Percentiles rank a stretch among this genome's conserved stretches.
These are phyloP conservation scores for Pseudocercospora fuligena DNA, from an alignment of 2,329 filamentous ascomycete genomes.

Conservation along the genomic window DNA sequence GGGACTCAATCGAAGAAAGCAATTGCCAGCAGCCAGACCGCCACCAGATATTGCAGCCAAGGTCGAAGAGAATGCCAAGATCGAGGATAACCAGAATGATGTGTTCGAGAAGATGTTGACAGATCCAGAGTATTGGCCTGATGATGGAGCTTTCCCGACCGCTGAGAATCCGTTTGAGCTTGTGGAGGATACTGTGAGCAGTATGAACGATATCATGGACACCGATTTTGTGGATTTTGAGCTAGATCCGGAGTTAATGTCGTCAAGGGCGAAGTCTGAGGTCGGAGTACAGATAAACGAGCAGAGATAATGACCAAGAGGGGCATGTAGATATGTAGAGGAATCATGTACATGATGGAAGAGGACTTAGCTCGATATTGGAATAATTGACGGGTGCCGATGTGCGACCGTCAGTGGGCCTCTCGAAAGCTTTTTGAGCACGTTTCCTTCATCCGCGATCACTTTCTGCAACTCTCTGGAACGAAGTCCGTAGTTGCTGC, in stretches of 20 bases:
- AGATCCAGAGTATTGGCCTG: slow-evolving; percentile 20
- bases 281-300: not conserved
- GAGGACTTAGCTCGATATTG: not conserved
- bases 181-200: slow-evolving; percentile 4
- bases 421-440: no score
- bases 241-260: not conserved
- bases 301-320: not conserved
- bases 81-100: slow-evolving; percentile 9
- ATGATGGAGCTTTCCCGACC: slow-evolving; percentile 11
- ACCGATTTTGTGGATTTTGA: not conserved
- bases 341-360: not conserved
- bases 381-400: not conserved
- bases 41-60: slow-evolving; percentile 14
- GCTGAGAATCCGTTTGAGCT: slow-evolving; percentile 2
- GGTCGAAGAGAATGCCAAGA: slow-evolving; percentile 10
- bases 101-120: slow-evolving; percentile 20
- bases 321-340: not conserved
- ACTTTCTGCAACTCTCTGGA: slow-evolving; percentile 8
- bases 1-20: slow-evolving; percentile 27
- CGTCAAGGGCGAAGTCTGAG: not conserved
- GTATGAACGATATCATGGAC: not conserved
- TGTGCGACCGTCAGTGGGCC: no score
- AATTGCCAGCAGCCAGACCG: slow-evolving; percentile 17
- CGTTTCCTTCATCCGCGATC: not conserved
- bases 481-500: slow-evolving; percentile 11